Percentiles rank a stretch among this genome's conserved stretches.
Evolutionary conservation across 2,329 filamentous ascomycete genomes (phyloP).

Genomic region (Neopestalotiopsis clavispora): DNA sequence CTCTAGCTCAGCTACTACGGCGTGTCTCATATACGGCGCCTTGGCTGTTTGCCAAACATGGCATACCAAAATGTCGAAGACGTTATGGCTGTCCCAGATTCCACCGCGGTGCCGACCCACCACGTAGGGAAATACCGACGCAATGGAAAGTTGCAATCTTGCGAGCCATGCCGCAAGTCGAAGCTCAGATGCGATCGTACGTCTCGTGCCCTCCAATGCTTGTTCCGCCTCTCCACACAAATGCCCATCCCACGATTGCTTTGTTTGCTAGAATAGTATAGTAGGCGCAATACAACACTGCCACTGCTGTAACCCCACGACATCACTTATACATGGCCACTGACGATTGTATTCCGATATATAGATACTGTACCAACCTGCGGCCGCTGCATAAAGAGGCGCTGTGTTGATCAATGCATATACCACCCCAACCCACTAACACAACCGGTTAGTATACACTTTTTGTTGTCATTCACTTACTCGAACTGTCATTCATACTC

Average conservation of each 20-base stretch:
- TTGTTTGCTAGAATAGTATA: neutral
- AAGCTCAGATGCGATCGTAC: slow-evolving; percentile 17
- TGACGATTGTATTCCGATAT: slow-evolving; percentile 6
- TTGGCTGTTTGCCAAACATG: neutral
- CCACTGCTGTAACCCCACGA: neutral
- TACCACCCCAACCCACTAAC: slow-evolving; percentile 16
- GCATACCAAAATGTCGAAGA: slow-evolving; percentile 5
- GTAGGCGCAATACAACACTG: neutral
- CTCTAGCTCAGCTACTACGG: too few species aligned
- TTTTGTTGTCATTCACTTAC: neutral
- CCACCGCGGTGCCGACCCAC: neutral
- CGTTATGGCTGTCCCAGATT: neutral
- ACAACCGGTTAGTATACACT: slow-evolving; percentile 15
- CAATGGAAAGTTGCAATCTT: slow-evolving; percentile 17
- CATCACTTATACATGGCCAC: neutral
- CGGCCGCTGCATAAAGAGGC: slow-evolving; percentile 15
- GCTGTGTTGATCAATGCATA: slow-evolving; percentile 14
- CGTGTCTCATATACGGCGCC: neutral
- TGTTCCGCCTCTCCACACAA: neutral
- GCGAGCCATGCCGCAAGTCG: slow-evolving; percentile 16
- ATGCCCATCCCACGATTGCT: neutral
- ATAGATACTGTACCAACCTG: slow-evolving; percentile 18
- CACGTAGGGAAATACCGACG: slow-evolving; percentile 15
- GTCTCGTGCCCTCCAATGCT: neutral
- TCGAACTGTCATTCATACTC: neutral